These are phyloP conservation scores for Medicago ruthenica DNA, from an alignment of 306 rosid species.

Conservation along the genomic window DNA sequence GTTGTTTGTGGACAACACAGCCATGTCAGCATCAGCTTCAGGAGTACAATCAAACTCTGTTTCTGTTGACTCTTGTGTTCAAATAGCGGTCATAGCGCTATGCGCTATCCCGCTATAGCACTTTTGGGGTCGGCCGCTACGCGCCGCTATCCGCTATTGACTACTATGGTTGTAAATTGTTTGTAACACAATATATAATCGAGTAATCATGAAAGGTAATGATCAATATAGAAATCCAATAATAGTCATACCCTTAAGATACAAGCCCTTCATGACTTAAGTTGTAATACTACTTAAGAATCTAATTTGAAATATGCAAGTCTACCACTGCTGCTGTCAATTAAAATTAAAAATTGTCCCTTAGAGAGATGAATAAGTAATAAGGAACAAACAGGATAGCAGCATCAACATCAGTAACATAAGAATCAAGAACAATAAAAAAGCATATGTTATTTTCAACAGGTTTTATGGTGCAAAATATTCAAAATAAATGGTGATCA, in stretches of 20 bases:
- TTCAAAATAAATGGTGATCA: constrained; percentile 2
- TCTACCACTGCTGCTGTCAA: not conserved
- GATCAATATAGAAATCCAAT: constrained; percentile 1
- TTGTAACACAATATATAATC: not conserved
- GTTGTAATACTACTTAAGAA: constrained; percentile 10
- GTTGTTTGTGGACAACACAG: too few relatives aligned
- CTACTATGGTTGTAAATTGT: constrained; percentile 17
- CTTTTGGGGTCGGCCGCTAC: too few relatives aligned
- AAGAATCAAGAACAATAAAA: not conserved
- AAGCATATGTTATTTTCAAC: not conserved
- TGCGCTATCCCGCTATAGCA: too few relatives aligned
- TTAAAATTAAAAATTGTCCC: not conserved
- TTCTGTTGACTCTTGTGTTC: too few relatives aligned
- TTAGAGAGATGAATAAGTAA: not conserved
- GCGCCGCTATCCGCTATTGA: too few relatives aligned
- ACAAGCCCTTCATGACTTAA: not conserved
- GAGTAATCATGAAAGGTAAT: not conserved
- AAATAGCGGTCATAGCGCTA: too few relatives aligned
- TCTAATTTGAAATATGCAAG: constrained; percentile 25
- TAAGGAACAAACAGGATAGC: not conserved
- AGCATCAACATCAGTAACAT: not conserved
- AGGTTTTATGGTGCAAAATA: not conserved
- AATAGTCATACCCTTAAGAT: not conserved
- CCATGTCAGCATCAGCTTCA: too few relatives aligned
- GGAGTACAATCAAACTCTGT: too few relatives aligned